phyloP scores from a whole-genome alignment of 2,329 filamentous ascomycete genomes.

The Aspergillus uvarum region DNA sequence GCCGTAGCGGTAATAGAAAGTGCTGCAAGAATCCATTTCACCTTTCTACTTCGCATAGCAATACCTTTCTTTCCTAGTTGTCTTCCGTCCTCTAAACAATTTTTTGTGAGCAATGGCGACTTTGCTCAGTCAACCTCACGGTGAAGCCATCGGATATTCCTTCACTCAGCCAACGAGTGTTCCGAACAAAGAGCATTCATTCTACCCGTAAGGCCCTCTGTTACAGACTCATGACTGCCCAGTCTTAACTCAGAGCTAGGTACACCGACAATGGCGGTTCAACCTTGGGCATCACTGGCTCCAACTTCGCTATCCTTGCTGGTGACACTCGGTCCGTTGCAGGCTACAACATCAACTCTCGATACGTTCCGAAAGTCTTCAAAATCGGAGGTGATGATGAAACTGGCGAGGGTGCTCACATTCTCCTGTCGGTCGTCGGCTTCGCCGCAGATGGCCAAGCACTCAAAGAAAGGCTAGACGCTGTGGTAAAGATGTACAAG shows the following conservation, averaged over 20 bases:
- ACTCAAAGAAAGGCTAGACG: slow-evolving; percentile 88
- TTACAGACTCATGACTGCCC: background rate
- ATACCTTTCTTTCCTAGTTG: background rate
- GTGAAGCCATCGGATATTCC: slow-evolving; percentile 59
- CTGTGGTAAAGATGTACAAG: slow-evolving; percentile 97
- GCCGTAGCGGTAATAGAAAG: no score
- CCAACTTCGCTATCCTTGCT: slow-evolving; percentile 92
- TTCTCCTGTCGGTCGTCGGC: slow-evolving; percentile 90
- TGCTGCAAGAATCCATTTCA: no score
- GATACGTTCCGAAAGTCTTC: slow-evolving; percentile 94
- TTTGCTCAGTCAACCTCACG: slow-evolving; percentile 51
- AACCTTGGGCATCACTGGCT: slow-evolving; percentile 89
- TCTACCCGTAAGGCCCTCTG: slow-evolving; percentile 73
- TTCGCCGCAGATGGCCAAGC: slow-evolving; percentile 95
- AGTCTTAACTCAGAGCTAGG: slow-evolving; percentile 30
- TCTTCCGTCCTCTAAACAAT: background rate
- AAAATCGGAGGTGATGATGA: slow-evolving; percentile 90
- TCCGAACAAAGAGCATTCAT: slow-evolving; percentile 66
- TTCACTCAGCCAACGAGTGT: slow-evolving; percentile 55
- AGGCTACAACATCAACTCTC: slow-evolving; percentile 98
- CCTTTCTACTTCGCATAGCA: slow-evolving; percentile 5
- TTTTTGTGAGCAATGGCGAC: slow-evolving; percentile 51
- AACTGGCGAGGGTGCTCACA: slow-evolving; percentile 77
- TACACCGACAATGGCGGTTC: slow-evolving; percentile 99
- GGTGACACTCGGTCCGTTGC: slow-evolving; percentile 95